Evolutionary conservation across 768 basidiomycete genomes (phyloP).

Genomic region (Lentinula sp.): DNA sequence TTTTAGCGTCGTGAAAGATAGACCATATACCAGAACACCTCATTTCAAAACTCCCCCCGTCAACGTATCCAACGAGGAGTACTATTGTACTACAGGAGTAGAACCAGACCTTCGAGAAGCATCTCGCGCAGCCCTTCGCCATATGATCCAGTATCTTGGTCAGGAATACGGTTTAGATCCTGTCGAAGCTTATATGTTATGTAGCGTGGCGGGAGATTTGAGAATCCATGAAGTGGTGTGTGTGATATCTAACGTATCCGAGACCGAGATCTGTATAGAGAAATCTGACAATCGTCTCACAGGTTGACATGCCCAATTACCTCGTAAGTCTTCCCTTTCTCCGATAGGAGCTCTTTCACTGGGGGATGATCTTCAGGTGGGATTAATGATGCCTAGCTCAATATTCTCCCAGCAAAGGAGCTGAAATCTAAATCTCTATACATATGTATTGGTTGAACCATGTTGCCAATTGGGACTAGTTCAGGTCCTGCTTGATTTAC

Average conservation of each 20-base stretch:
- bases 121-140: conserved; percentile 46
- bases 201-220: conserved; percentile 54
- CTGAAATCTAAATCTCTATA: not conserved
- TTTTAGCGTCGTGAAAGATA: conserved; percentile 51
- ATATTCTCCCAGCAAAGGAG: not conserved
- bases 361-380: conserved; percentile 28
- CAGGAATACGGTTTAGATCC: conserved; percentile 33
- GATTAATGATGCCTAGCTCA: conserved; percentile 38
- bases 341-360: not conserved
- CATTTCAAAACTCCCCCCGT: conserved; percentile 37
- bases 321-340: conserved; percentile 30
- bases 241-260: conserved; percentile 5
- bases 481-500: not conserved
- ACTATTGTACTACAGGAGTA: conserved; percentile 55
- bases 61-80: conserved; percentile 27
- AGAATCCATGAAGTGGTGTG: conserved; percentile 57
- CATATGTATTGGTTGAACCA: not conserved
- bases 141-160: conserved; percentile 51
- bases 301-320: conserved; percentile 67
- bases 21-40: conserved; percentile 51
- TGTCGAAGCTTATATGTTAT: conserved; percentile 55
- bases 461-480: not conserved
- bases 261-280: not conserved
- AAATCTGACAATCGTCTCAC: not conserved
- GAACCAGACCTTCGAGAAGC: conserved; percentile 51